Conservation (phyloP, 2,329 filamentous ascomycete genomes). For the Pseudogymnoascus verrucosus region DNA sequence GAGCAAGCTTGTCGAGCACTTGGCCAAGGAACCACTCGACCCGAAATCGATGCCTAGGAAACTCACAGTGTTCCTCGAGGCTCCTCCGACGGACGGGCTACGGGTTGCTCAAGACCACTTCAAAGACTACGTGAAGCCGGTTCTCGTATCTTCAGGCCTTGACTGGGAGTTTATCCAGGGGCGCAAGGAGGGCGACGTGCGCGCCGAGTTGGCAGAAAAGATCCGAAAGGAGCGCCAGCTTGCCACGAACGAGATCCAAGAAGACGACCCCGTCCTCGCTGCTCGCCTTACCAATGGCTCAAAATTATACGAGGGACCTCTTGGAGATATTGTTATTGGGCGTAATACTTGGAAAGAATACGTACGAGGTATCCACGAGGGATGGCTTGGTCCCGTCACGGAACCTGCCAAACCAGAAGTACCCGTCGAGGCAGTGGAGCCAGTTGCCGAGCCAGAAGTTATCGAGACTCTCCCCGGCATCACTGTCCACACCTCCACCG, state of each 20-base stretch:
- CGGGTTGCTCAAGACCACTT: slow-evolving; percentile 88
- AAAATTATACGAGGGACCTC: slow-evolving; percentile 61
- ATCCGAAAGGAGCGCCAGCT: slow-evolving; percentile 62
- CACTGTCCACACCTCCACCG: slow-evolving; percentile 23
- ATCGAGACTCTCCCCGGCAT: slow-evolving; percentile 21
- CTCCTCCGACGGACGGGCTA: slow-evolving; percentile 79
- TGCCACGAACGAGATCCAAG: slow-evolving; percentile 26
- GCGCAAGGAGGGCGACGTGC: slow-evolving; percentile 82
- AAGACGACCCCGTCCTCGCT: slow-evolving; percentile 53
- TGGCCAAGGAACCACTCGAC: slow-evolving; percentile 67
- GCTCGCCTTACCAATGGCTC: slow-evolving; percentile 60
- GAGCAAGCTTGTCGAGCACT: slow-evolving; percentile 75
- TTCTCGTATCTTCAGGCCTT: slow-evolving; percentile 79
- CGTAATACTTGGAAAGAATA: slow-evolving; percentile 98
- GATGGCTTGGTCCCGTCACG: slow-evolving; percentile 83
- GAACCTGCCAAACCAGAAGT: slow-evolving; percentile 40
- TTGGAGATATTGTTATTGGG: slow-evolving; percentile 82
- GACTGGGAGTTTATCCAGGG: slow-evolving; percentile 97
- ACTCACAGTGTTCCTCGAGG: slow-evolving; percentile 76
- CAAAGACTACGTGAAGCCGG: slow-evolving; percentile 88
- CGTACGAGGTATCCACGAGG: slow-evolving; percentile 84
- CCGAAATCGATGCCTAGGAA: slow-evolving; percentile 70
- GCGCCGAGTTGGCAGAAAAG: slow-evolving; percentile 77
- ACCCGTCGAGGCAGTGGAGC: slow-evolving; percentile 14
- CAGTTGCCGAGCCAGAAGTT: slow-evolving; percentile 19